Conservation (phyloP, 2,329 filamentous ascomycete genomes). For the Pseudopyrenochaeta lycopersici region DNA sequence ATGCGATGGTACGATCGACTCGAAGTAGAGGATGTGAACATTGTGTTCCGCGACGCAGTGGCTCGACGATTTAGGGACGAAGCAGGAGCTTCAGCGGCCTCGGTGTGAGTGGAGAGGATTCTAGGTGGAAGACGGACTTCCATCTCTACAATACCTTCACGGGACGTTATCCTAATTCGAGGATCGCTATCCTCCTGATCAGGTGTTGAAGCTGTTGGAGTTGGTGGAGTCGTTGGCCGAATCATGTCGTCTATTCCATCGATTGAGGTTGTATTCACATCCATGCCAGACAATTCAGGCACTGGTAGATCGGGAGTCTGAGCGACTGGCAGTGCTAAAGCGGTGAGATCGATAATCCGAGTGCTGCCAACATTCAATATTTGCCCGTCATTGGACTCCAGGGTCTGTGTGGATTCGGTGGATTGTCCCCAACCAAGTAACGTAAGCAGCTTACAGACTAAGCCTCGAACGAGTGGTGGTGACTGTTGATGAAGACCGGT, state of each 20-base stretch:
- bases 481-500: constrained; percentile 34
- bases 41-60: constrained; percentile 7
- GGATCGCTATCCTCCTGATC: constrained; percentile 44
- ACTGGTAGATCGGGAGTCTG: constrained; percentile 8
- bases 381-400: constrained; percentile 10
- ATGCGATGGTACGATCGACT: constrained; percentile 39
- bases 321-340: constrained; percentile 29
- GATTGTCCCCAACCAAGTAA: constrained; percentile 34
- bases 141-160: constrained; percentile 50
- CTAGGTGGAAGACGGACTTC: constrained; percentile 48
- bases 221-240: constrained; percentile 34
- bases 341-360: constrained; percentile 31
- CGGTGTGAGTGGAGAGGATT: constrained; percentile 39
- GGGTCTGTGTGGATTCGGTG: not conserved
- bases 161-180: constrained; percentile 49
- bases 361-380: constrained; percentile 27
- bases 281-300: constrained; percentile 7
- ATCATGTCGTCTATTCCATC: constrained; percentile 16
- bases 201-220: constrained; percentile 26
- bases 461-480: constrained; percentile 26
- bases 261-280: constrained; percentile 16
- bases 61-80: constrained; percentile 13
- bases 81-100: constrained; percentile 24
- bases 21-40: constrained; percentile 2
- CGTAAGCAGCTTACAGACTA: constrained; percentile 32